phyloP scores from a whole-genome alignment of 257 asterid species.

The Rhazya stricta region DNA sequence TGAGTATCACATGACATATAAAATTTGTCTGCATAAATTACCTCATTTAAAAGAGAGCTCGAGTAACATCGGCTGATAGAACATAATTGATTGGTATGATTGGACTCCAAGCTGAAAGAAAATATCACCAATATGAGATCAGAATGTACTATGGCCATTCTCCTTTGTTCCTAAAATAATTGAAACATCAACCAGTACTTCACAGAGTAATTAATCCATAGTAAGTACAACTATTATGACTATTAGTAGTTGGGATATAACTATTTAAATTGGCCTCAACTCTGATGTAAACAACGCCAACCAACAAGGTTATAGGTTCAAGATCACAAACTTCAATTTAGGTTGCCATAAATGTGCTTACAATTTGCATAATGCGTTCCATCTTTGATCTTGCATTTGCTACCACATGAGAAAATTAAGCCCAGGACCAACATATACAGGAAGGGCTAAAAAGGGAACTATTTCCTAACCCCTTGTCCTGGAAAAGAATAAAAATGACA shows the following conservation, averaged over 20 bases:
- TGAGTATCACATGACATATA: neutral
- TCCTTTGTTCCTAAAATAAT: slow-evolving; percentile 13
- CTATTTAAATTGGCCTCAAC: neutral
- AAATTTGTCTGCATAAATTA: slow-evolving; percentile 21
- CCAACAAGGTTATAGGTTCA: neutral
- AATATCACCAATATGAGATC: slow-evolving; percentile 22
- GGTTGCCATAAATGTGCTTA: neutral
- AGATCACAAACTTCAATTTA: neutral
- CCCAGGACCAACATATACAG: neutral
- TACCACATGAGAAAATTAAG: too few species aligned
- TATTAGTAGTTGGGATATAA: neutral
- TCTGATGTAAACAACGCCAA: slow-evolving; percentile 1
- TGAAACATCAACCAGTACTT: neutral
- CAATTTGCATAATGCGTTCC: neutral
- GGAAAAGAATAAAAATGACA: neutral
- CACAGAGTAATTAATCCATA: neutral
- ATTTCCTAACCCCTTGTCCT: neutral
- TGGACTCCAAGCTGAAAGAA: slow-evolving; percentile 69
- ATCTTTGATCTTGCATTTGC: neutral
- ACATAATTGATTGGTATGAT: slow-evolving; percentile 83
- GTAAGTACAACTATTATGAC: neutral
- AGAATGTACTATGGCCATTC: neutral
- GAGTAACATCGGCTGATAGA: slow-evolving; percentile 93
- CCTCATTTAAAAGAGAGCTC: slow-evolving; percentile 88
- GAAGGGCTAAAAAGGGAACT: neutral